Conservation (phyloP, 176 grass and related monocot genomes). For the Olyra latifolia region DNA sequence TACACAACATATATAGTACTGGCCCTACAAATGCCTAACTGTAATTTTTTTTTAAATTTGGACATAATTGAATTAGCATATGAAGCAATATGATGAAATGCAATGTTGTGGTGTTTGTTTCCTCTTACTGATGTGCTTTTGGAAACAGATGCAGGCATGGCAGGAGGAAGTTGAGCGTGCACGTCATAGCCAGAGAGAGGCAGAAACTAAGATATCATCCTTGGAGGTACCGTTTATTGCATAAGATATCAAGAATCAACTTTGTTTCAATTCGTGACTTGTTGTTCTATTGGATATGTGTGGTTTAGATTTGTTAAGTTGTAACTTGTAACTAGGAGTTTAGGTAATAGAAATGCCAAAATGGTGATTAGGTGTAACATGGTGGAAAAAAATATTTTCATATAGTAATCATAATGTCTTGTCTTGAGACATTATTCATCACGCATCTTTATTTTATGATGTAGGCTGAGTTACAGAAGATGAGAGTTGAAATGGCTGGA, state of each 20-base stretch:
- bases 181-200: constrained; percentile 92
- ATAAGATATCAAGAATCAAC: constrained; percentile 25
- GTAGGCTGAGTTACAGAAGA: constrained; percentile 97
- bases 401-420: constrained; percentile 33
- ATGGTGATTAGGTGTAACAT: constrained; percentile 24
- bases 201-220: constrained; percentile 80
- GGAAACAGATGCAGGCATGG: constrained; percentile 88
- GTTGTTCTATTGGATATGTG: neutral
- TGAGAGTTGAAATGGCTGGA: constrained; percentile 99
- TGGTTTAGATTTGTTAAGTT: constrained; percentile 15
- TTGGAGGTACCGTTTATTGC: constrained; percentile 66
- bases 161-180: constrained; percentile 95
- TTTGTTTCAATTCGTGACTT: neutral
- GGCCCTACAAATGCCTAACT: neutral
- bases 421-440: constrained; percentile 20
- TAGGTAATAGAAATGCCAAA: neutral
- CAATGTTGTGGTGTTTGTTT: constrained; percentile 9
- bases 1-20: neutral
- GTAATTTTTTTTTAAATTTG: constrained; percentile 10
- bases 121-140: constrained; percentile 37
- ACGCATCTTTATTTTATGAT: constrained; percentile 2
- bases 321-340: constrained; percentile 10
- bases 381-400: neutral
- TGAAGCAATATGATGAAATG: neutral
- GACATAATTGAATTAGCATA: neutral